These are phyloP conservation scores for Saccharomycopsis fodiens DNA, from an alignment of 805 yeast genomes.

Conservation along the genomic window DNA sequence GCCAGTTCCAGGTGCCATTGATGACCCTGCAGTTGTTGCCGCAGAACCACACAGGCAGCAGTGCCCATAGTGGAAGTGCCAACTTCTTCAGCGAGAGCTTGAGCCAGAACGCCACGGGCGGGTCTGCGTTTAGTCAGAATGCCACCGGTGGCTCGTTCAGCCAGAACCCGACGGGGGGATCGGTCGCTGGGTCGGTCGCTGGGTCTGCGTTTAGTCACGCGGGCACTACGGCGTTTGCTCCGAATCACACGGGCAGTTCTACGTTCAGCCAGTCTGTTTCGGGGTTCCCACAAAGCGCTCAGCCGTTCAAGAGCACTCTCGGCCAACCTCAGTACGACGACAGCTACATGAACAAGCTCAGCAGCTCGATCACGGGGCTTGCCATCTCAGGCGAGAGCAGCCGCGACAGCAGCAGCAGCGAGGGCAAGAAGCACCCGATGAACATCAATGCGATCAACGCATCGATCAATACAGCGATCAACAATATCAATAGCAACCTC, in stretches of 20 bases:
- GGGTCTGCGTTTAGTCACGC: not conserved
- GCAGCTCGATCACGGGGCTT: not conserved
- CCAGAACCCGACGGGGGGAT: not conserved
- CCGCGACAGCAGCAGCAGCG: not conserved
- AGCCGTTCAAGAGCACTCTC: too few species aligned
- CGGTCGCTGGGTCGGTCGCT: too few species aligned
- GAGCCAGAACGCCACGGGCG: not conserved
- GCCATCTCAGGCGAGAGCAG: not conserved
- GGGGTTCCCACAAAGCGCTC: not conserved
- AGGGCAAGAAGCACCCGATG: not conserved
- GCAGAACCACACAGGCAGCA: not conserved
- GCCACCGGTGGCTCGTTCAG: not conserved
- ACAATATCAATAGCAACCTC: constrained; percentile 1
- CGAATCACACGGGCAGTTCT: not conserved
- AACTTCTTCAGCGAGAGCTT: not conserved
- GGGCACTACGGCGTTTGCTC: not conserved
- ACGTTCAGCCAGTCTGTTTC: not conserved
- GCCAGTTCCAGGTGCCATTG: not conserved
- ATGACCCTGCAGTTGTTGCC: not conserved
- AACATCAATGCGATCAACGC: constrained; percentile 2
- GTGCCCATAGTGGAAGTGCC: not conserved
- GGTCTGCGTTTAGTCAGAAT: too few species aligned
- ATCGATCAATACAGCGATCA: constrained; percentile 7
- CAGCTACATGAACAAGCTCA: not conserved
- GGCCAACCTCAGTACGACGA: not conserved